These are phyloP conservation scores for Dovyalis caffra DNA, from an alignment of 345 rosid species.

Conservation along the genomic window DNA sequence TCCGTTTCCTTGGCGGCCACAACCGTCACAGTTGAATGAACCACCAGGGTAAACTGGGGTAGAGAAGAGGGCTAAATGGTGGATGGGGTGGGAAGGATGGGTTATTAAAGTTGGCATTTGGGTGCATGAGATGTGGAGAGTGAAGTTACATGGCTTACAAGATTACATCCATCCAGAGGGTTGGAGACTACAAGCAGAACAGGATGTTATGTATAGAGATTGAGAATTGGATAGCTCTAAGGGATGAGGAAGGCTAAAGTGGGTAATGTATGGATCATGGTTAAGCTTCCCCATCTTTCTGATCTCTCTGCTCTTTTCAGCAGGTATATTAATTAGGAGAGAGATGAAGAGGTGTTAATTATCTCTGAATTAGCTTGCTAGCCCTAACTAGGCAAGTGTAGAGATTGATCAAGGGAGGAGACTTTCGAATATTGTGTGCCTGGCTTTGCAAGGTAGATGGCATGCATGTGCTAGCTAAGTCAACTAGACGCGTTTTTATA, in stretches of 20 bases:
- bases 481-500: background rate
- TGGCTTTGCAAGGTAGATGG: too few relatives aligned
- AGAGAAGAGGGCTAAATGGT: constrained; percentile 47
- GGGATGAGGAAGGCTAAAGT: constrained; percentile 57
- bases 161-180: constrained; percentile 41
- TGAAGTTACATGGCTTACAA: constrained; percentile 55
- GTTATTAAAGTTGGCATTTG: constrained; percentile 47
- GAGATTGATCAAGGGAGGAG: background rate
- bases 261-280: constrained; percentile 36
- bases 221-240: constrained; percentile 41
- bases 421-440: background rate
- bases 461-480: background rate
- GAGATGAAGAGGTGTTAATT: background rate
- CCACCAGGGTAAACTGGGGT: constrained; percentile 44
- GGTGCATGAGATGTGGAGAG: constrained; percentile 52
- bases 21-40: constrained; percentile 52
- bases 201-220: constrained; percentile 21
- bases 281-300: constrained; percentile 45
- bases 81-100: constrained; percentile 57
- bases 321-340: background rate
- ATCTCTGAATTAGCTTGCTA: background rate
- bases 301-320: background rate
- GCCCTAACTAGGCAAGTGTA: background rate
- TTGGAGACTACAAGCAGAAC: constrained; percentile 44
- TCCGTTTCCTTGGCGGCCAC: constrained; percentile 44